Percentiles rank a stretch among this genome's conserved stretches.
These are phyloP conservation scores for Micractinium conductrix DNA, from an alignment of 139 green algal genomes.

Conservation along the genomic window DNA sequence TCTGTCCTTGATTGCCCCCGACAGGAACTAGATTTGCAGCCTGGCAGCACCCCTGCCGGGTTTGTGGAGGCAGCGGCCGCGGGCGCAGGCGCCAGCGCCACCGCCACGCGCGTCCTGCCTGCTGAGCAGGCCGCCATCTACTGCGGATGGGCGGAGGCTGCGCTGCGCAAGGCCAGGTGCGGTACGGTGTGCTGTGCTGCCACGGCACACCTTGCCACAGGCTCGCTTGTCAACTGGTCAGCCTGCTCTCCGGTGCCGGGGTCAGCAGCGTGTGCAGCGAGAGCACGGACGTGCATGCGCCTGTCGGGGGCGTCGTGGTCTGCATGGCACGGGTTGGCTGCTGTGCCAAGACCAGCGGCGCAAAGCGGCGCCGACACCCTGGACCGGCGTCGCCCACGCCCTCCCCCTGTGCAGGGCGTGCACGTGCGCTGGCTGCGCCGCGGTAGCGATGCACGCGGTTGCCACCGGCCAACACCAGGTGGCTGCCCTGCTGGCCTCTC, in stretches of 20 bases:
- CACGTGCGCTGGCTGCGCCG: conserved; percentile 69
- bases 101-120: conserved; percentile 47
- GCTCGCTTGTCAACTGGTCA: no score
- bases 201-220: no score
- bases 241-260: no score
- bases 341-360: no score
- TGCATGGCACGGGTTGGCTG: no score
- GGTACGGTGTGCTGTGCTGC: no score
- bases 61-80: conserved; percentile 25
- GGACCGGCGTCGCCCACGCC: no score
- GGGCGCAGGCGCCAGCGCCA: not conserved
- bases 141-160: conserved; percentile 72
- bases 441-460: conserved; percentile 64
- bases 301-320: no score
- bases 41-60: conserved; percentile 41
- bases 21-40: conserved; percentile 26
- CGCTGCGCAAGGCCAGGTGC: conserved; percentile 70
- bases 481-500: conserved; percentile 55
- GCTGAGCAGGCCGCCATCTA: conserved; percentile 77
- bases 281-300: no score
- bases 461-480: conserved; percentile 66
- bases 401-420: conserved; percentile 70
- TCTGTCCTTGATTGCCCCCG: not conserved
- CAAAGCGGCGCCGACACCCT: no score
- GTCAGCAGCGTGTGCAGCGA: no score